Base-by-base conservation (phyloP, 1,284 basidiomycete genomes). In the Ceratobasidium sp. region DNA sequence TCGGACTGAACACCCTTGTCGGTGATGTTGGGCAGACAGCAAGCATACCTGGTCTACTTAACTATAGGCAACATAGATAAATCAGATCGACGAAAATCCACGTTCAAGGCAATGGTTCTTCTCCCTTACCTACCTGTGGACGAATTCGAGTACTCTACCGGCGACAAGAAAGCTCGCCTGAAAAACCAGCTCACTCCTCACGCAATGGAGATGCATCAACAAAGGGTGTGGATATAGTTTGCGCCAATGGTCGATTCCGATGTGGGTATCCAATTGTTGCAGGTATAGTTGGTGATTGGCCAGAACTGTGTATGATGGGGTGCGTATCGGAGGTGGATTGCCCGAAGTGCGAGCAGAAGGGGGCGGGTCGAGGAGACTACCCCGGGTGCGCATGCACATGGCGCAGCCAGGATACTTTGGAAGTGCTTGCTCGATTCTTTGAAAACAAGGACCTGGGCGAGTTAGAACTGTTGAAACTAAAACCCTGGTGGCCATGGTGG, bases 401-500 rank as follows among this genome's bases (percentile, higher is more conserved):
- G 24, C 47, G n/a, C 14, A 7, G 5, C 17, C 27, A 27, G 6
- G 44, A 62, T 8, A 75, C 22, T 15, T 51, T 57, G 36, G 65
- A n/a, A 17, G 27, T 48, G n/a, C 33, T 45, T 29, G 15, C 17
- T 29, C 27, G 31, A 29, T 50, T 60, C 22, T 47, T 71, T 17
- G 33, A 33, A n/a, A 29, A 7, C 24, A 17, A 50, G n/a, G 44
- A 54, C 60, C 36, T 29, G 22, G 50, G 24, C n/a, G 60, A 71
- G 47, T 27, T 48, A 8, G 22, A 59, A 17, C 11, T 53, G 31
- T 41, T 50, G 57, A 48, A 48, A 11, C 57, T 75, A 1, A 45
- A 53, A 1, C 24, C 53, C 3, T 27, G 22, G 9, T 36, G 45
- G 19, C 80, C 79, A 24, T 81, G 81, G 76, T 81, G 81, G 81